Evolutionary conservation across 192 early-diverging fungal genomes (phyloP), one percentile per base, ranked within the genome.

Genomic region (Entrophospora sp.): DNA sequence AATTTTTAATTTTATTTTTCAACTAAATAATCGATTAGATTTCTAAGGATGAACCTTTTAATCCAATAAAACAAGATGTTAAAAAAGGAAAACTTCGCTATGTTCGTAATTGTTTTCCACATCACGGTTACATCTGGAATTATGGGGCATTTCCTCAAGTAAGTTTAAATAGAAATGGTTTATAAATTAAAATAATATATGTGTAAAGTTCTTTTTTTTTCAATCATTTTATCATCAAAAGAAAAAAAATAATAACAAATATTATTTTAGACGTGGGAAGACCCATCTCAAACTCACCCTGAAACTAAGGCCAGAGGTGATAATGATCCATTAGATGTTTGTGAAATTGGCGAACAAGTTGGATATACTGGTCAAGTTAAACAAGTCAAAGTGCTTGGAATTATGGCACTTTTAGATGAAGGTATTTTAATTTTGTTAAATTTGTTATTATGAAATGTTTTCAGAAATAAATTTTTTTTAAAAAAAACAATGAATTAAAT

Each of bases 71-170:
- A 83, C 96, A 99, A 79, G 96, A 99, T 72, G 82, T 88, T 70
- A 97, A 97, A 88, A 99, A 99, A 83, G 94, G 94, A 70, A 99
- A 99, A 83, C 90, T 97, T 66, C 88, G 96, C 64, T 96, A 85
- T 75, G 95, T 99, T 65, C 88, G 93, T 75, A 97, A 99, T 87
- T 89, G 90, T 77, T 99, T 97, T 89, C 96, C 96, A 8, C 94
- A 97, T 87, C 91, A 99, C 79, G 96, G 96, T 65, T 99, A 99
- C 80, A 97, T 99, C 79, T 99, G 96, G 96, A 99, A 99, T 94
- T 97, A 99, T 71, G 96, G 96, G 73, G 95, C 95, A 66, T 84
- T 99, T 72, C 96, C 96, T 32, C 94, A 95, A 72, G 85, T 86
- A 75, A 61, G 37, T 22, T 16, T 69, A 22, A 14, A 43, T 36